Conservation (phyloP, 202 grass and related monocot species). For the Brachypodium distachyon region DNA sequence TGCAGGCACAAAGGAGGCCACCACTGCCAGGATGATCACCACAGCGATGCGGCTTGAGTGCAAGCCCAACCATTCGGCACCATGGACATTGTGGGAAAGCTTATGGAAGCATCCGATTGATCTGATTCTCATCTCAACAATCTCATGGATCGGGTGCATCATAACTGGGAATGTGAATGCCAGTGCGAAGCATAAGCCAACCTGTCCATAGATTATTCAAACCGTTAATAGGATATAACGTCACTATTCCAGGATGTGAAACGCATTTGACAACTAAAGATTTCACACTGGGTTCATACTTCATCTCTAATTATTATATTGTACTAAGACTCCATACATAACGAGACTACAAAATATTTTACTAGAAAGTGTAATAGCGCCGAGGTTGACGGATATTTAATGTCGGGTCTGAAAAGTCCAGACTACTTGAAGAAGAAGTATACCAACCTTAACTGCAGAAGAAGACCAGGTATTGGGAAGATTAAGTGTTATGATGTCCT, state of each 20-base stretch:
- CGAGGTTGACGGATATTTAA: no score
- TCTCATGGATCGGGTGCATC: constrained; percentile 94
- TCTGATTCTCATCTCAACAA: constrained; percentile 50
- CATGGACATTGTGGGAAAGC: not conserved
- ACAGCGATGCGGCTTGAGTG: constrained; percentile 46
- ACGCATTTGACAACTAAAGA: no score
- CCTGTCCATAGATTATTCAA: constrained; percentile 28
- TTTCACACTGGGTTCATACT: no score
- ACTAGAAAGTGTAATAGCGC: no score
- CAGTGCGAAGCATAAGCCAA: constrained; percentile 77
- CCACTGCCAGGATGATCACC: constrained; percentile 29
- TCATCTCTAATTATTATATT: no score
- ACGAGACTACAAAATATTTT: no score
- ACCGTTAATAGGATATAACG: not conserved
- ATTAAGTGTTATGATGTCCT: constrained; percentile 91
- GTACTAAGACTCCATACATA: no score
- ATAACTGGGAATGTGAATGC: constrained; percentile 83
- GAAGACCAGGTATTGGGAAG: constrained; percentile 67
- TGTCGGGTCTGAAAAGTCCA: no score
- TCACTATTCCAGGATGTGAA: not conserved
- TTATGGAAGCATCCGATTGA: constrained; percentile 58
- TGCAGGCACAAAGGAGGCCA: constrained; percentile 76
- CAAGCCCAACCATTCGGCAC: constrained; percentile 33
- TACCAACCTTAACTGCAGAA: constrained; percentile 76
- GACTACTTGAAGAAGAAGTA: no score